These are phyloP conservation scores for Batkoa obscura DNA, from an alignment of 371 early-diverging fungal genomes.

Conservation along the genomic window DNA sequence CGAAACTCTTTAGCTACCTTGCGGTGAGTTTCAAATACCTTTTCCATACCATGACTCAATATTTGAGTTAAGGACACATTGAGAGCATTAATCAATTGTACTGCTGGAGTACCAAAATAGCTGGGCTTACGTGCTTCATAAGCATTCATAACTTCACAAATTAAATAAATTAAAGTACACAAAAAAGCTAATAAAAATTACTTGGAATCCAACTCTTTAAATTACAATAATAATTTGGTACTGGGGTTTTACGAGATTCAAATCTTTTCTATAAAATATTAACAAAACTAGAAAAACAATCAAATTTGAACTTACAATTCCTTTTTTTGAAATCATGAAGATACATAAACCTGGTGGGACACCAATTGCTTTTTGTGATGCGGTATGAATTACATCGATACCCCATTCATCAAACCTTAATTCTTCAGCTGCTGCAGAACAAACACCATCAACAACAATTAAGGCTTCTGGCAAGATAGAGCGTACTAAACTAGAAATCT, in stretches of 20 bases:
- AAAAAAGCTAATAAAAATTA: slow-evolving; percentile 16
- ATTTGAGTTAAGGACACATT: slow-evolving; percentile 66
- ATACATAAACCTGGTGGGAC: slow-evolving; percentile 72
- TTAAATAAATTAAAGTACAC: not conserved
- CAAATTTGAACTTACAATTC: slow-evolving; percentile 20
- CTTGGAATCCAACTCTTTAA: slow-evolving; percentile 76
- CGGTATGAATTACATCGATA: slow-evolving; percentile 75
- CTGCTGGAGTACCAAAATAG: slow-evolving; percentile 96
- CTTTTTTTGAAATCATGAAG: slow-evolving; percentile 55
- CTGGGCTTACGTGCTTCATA: slow-evolving; percentile 79
- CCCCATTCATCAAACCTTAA: slow-evolving; percentile 85
- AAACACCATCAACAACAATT: slow-evolving; percentile 88
- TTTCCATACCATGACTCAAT: slow-evolving; percentile 33
- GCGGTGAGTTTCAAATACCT: slow-evolving; percentile 46
- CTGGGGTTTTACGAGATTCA: slow-evolving; percentile 45
- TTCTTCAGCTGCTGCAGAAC: slow-evolving; percentile 84
- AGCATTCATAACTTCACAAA: slow-evolving; percentile 61
- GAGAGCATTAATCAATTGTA: slow-evolving; percentile 81
- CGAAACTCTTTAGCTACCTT: slow-evolving; percentile 54
- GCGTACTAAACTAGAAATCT: slow-evolving; percentile 50
- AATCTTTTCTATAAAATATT: slow-evolving; percentile 19
- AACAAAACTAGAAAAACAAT: not conserved
- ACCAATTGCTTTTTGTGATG: slow-evolving; percentile 90
- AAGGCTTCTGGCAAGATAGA: slow-evolving; percentile 67
- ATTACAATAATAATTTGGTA: slow-evolving; percentile 52